Evolutionary conservation across 768 basidiomycete genomes (phyloP).

Genomic region (Lactifluus subvellereus): DNA sequence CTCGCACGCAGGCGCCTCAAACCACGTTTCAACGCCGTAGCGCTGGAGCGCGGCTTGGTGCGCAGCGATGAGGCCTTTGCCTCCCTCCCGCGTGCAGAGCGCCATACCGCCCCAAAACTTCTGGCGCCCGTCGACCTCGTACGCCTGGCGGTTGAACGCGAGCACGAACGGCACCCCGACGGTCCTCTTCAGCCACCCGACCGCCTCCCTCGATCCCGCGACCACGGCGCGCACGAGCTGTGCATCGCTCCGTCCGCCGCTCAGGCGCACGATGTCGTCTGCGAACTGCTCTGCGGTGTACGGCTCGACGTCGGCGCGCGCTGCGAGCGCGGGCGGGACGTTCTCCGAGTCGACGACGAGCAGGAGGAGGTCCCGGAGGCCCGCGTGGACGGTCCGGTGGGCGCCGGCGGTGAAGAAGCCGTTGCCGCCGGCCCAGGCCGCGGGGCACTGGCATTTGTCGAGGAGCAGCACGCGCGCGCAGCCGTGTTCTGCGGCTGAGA

Average conservation of each 20-base stretch:
- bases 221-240: conserved; percentile 49
- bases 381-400: conserved; percentile 56
- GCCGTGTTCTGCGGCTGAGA: conserved; percentile 54
- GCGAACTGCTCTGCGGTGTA: conserved; percentile 53
- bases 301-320: conserved; percentile 50
- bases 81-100: conserved; percentile 55
- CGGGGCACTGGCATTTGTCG: conserved; percentile 62
- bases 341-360: conserved; percentile 38
- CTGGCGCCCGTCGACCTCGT: conserved; percentile 53
- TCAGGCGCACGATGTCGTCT: conserved; percentile 56
- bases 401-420: conserved; percentile 70
- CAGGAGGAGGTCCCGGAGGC: conserved; percentile 53
- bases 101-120: conserved; percentile 71
- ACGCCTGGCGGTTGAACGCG: conserved; percentile 63
- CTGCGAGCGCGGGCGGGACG: conserved; percentile 38
- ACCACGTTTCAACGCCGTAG: conserved; percentile 53
- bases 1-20: conserved; percentile 42
- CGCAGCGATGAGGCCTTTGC: conserved; percentile 59
- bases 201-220: conserved; percentile 46
- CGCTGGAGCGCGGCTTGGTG: conserved; percentile 45
- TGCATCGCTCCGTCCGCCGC: conserved; percentile 44
- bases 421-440: conserved; percentile 63
- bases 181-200: conserved; percentile 50
- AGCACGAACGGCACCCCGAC: conserved; percentile 51
- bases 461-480: conserved; percentile 56